phyloP scores from a whole-genome alignment of 768 basidiomycete genomes.

The Phaffia australis region DNA sequence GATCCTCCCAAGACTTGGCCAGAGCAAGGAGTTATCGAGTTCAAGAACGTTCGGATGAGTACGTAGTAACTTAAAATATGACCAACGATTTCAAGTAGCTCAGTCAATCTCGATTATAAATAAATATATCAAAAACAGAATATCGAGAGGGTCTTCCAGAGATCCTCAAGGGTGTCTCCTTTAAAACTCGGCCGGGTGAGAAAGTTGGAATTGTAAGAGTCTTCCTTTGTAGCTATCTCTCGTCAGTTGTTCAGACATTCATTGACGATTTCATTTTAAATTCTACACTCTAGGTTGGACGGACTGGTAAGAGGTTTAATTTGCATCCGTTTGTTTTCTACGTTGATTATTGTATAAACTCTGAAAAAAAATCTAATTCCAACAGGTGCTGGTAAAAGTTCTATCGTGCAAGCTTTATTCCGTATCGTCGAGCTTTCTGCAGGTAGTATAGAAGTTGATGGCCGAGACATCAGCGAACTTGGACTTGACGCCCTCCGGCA shows the following conservation, averaged over 20 bases:
- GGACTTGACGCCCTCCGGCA: conserved; percentile 50
- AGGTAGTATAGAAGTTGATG: conserved; percentile 54
- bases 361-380: conserved; percentile 19
- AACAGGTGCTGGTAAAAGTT: conserved; percentile 23
- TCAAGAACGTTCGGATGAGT: conserved; percentile 45
- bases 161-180: conserved; percentile 62
- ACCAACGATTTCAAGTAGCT: too few relatives aligned
- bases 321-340: too few relatives aligned
- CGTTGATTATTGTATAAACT: neutral
- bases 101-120: conserved; percentile 32
- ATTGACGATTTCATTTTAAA: too few relatives aligned
- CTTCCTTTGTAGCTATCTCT: conserved; percentile 28
- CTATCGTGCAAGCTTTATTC: conserved; percentile 44
- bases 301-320: too few relatives aligned
- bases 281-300: neutral
- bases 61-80: too few relatives aligned
- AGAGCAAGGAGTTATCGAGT: conserved; percentile 57
- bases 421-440: conserved; percentile 50
- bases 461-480: conserved; percentile 46
- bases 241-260: conserved; percentile 28
- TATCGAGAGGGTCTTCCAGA: conserved; percentile 73
- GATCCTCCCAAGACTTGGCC: conserved; percentile 61
- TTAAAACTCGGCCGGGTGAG: conserved; percentile 61
- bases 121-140: conserved; percentile 53
- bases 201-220: conserved; percentile 68